phyloP scores from a whole-genome alignment of 805 yeast genomes.

The Sugiyamaella valdiviana region DNA sequence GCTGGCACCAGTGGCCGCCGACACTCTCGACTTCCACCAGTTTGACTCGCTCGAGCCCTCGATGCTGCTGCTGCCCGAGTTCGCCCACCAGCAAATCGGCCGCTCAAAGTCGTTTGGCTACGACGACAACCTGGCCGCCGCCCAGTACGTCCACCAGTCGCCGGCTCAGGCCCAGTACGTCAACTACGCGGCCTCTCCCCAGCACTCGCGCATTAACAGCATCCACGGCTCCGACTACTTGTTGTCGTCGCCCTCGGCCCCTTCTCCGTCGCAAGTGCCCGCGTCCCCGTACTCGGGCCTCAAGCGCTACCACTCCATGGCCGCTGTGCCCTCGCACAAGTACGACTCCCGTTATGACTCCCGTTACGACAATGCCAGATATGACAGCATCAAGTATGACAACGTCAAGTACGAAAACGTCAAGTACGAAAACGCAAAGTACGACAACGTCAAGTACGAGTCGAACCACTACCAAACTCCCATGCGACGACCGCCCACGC shows the following conservation, averaged over 20 bases:
- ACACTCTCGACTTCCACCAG: slow-evolving; percentile 1
- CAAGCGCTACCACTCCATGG: neutral
- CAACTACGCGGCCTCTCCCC: neutral
- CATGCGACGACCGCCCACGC: neutral
- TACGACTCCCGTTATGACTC: too few species aligned
- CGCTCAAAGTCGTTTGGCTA: neutral
- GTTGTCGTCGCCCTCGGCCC: neutral
- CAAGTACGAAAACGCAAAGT: too few species aligned
- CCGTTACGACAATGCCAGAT: too few species aligned
- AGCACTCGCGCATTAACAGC: neutral
- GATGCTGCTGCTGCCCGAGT: slow-evolving; percentile 4
- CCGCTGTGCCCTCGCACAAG: neutral
- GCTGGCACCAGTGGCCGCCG: neutral
- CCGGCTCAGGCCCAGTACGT: neutral
- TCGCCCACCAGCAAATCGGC: neutral
- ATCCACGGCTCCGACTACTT: neutral
- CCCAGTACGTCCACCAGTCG: neutral
- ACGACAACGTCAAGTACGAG: too few species aligned
- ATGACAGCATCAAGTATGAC: too few species aligned
- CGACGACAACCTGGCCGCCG: neutral
- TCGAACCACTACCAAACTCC: neutral
- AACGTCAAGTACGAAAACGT: too few species aligned
- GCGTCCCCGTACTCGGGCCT: neutral
- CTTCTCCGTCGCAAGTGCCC: neutral
- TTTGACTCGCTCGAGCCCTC: slow-evolving; percentile 6